Conservation (phyloP, 228 moss, liverwort and hornwort species). For the Sphagnum magellanicum region DNA sequence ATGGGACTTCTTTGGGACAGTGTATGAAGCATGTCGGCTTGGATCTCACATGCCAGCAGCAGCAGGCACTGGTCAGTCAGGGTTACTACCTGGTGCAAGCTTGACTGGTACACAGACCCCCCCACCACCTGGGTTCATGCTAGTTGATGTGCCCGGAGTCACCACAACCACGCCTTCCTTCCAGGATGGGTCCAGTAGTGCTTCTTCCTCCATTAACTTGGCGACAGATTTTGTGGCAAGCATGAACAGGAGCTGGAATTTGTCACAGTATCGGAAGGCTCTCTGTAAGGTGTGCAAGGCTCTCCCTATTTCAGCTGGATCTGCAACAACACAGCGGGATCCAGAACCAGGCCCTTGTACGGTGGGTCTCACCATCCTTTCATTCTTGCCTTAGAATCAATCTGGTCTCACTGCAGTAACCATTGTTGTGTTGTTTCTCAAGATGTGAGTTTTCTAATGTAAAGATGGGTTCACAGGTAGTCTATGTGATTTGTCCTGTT, state of each 20-base stretch:
- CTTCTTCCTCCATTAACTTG: conserved; percentile 54
- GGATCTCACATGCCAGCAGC: conserved; percentile 77
- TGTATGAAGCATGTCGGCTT: conserved; percentile 88
- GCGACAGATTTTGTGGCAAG: conserved; percentile 72
- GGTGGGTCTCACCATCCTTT: conserved; percentile 21
- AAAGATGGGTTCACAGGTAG: conserved; percentile 51
- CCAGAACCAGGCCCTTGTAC: conserved; percentile 92
- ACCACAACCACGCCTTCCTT: conserved; percentile 29
- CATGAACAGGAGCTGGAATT: conserved; percentile 72
- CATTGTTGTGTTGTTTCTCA: background rate
- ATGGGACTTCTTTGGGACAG: conserved; percentile 41
- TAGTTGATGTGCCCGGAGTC: conserved; percentile 60
- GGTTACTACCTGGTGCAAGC: conserved; percentile 38
- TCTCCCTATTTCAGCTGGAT: conserved; percentile 48
- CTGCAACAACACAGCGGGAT: conserved; percentile 61
- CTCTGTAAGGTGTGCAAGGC: conserved; percentile 69
- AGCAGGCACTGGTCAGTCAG: conserved; percentile 35
- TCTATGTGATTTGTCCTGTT: conserved; percentile 87
- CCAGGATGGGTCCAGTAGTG: conserved; percentile 15
- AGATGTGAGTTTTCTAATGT: too few relatives aligned
- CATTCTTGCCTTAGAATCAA: background rate
- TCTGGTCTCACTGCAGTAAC: background rate
- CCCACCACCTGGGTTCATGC: conserved; percentile 61
- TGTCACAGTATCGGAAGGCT: conserved; percentile 75
- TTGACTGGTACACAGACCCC: conserved; percentile 22